Conservation (phyloP, 1,284 basidiomycete genomes). For the Pyrrhoderma lamaoense region DNA sequence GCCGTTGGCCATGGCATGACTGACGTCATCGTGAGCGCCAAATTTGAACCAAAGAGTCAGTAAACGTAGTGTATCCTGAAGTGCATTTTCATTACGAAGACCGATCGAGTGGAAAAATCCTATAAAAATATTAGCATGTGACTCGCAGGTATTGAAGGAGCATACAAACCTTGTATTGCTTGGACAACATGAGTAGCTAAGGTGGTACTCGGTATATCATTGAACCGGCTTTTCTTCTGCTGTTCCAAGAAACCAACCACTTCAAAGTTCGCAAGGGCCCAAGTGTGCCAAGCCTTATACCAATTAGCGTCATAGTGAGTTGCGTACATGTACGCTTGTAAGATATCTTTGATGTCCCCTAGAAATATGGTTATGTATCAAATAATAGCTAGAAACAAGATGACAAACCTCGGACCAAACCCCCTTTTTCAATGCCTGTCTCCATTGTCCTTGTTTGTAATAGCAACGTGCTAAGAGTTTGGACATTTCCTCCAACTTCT, state of each 20-base stretch:
- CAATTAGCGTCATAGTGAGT: slow-evolving; percentile 90
- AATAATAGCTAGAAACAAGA: slow-evolving; percentile 1
- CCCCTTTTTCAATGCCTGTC: slow-evolving; percentile 65
- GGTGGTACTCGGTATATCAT: slow-evolving; percentile 64
- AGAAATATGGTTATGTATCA: slow-evolving; percentile 26
- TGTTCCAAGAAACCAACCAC: slow-evolving; percentile 82
- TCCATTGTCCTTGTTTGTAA: slow-evolving; percentile 97
- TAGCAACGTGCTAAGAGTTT: slow-evolving; percentile 93
- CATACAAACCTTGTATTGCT: slow-evolving; percentile 74
- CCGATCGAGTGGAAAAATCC: slow-evolving; percentile 97
- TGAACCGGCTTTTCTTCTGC: slow-evolving; percentile 49
- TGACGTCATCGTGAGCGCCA: slow-evolving; percentile 87
- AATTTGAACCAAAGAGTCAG: slow-evolving; percentile 99
- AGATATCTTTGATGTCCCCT: slow-evolving; percentile 75
- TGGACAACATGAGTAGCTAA: slow-evolving; percentile 88
- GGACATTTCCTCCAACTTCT: slow-evolving; percentile 71
- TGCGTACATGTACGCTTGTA: slow-evolving; percentile 81
- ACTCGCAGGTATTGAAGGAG: background rate
- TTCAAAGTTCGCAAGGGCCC: slow-evolving; percentile 96
- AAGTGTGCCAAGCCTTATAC: slow-evolving; percentile 99
- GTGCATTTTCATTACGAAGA: slow-evolving; percentile 81
- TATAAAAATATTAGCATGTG: slow-evolving; percentile 24
- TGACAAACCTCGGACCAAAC: slow-evolving; percentile 71
- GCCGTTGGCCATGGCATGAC: slow-evolving; percentile 82
- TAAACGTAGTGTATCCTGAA: slow-evolving; percentile 93